Conservation (phyloP, 2,329 filamentous ascomycete species). For the Talaromyces pinophilus region DNA sequence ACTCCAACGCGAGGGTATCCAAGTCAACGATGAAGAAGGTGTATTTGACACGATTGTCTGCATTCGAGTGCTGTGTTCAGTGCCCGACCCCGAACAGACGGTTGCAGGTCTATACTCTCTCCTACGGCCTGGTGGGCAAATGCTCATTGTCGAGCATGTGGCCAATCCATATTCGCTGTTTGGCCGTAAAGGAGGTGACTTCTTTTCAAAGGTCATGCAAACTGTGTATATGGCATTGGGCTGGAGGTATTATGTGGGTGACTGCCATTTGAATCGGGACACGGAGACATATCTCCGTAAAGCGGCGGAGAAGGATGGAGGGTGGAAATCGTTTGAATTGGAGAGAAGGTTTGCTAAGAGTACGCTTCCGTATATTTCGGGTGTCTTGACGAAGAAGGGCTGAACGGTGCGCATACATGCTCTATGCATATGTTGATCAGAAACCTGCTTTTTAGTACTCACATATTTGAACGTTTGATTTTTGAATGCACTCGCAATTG, state of each 20-base stretch:
- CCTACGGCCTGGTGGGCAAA: conserved; percentile 56
- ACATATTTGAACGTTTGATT: background rate
- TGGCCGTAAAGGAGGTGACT: conserved; percentile 40
- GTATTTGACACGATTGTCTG: conserved; percentile 59
- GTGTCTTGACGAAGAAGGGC: conserved; percentile 43
- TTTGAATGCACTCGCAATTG: background rate
- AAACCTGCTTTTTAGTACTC: background rate
- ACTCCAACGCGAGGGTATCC: conserved; percentile 46
- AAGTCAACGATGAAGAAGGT: conserved; percentile 33
- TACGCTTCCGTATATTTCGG: conserved; percentile 45
- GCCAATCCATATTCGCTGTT: conserved; percentile 53
- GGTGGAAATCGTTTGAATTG: conserved; percentile 54
- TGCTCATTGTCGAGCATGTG: conserved; percentile 60
- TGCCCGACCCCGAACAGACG: conserved; percentile 51
- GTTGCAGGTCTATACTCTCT: conserved; percentile 51
- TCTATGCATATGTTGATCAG: background rate
- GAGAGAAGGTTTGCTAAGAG: conserved; percentile 43
- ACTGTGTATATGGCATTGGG: conserved; percentile 47
- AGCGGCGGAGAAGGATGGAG: conserved; percentile 45
- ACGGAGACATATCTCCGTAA: conserved; percentile 48
- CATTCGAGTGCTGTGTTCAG: conserved; percentile 57
- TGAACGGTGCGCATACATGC: background rate
- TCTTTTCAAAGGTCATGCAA: conserved; percentile 51
- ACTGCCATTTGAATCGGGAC: conserved; percentile 54
- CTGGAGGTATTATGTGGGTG: conserved; percentile 56